Percentiles rank a stretch among this genome's conserved stretches.
Conservation (phyloP, 1,284 basidiomycete species). For the Marasmius fiardii region DNA sequence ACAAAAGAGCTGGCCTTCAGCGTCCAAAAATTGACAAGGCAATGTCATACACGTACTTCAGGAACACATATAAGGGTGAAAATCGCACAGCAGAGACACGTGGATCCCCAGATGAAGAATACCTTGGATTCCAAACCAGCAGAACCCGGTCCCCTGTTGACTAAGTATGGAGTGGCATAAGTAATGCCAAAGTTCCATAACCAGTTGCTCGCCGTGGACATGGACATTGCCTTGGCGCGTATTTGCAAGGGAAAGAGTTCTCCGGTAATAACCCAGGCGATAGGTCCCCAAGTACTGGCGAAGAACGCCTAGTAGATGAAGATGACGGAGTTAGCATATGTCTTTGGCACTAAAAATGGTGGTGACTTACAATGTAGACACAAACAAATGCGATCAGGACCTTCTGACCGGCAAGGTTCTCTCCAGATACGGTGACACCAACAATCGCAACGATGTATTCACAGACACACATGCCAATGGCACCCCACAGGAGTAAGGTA, state of each 20-base stretch:
- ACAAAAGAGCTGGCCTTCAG: constrained; percentile 3
- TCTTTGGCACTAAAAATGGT: constrained; percentile 1
- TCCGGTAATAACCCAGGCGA: constrained; percentile 68
- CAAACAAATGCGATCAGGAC: constrained; percentile 70
- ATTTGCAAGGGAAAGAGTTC: constrained; percentile 41
- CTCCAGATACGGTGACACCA: constrained; percentile 57
- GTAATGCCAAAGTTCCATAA: constrained; percentile 57
- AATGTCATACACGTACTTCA: constrained; percentile 40
- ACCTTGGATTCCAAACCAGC: constrained; percentile 38
- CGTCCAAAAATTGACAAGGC: neutral
- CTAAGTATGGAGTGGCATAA: constrained; percentile 46
- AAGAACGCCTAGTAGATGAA: constrained; percentile 49
- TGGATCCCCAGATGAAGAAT: constrained; percentile 89
- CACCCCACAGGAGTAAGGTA: constrained; percentile 71
- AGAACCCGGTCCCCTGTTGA: constrained; percentile 30
- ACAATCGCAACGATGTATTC: constrained; percentile 75
- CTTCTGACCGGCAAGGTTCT: constrained; percentile 45
- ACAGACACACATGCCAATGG: constrained; percentile 68
- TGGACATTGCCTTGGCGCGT: constrained; percentile 45
- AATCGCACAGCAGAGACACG: constrained; percentile 63
- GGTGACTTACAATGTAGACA: constrained; percentile 57
- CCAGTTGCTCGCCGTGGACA: constrained; percentile 63
- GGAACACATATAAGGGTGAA: constrained; percentile 81
- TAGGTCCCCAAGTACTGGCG: constrained; percentile 77
- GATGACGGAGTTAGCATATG: constrained; percentile 11